Base-by-base conservation (phyloP, 129 eudicot species). In the Erigeron canadensis region DNA sequence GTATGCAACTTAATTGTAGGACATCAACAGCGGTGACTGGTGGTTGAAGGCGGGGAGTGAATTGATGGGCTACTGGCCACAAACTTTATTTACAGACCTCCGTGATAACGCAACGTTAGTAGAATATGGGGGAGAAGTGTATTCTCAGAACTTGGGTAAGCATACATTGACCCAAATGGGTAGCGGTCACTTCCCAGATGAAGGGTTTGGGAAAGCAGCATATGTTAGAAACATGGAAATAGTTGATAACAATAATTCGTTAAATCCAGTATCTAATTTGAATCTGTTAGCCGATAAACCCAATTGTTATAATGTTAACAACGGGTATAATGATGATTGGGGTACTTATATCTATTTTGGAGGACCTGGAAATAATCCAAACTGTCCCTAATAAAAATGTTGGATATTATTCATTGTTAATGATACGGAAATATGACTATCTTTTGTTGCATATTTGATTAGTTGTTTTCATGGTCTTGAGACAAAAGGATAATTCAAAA, bases 81-180 rank as follows among this genome's bases (percentile, higher is more conserved):
- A 91, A 6, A 61, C 65, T 15, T 78, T 89, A 70, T 89, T 89
- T 42, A 83, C 91, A 9, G 85, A 83, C 81, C 85, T 92, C 4
- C 51, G 74, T 16, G 73, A 71, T 5, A 84, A 82, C 16, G 98
- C 98, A 46, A 85, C 80, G 22, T 77, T 69, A 81, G 71, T 92
- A 1, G 89, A 89, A 68, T 85, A 83, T 66, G 98, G 95, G 10
- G 98, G 98, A 21, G 98, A 92, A 75, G 76, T 92, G 17, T 88
- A 84, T 19, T 67, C 79, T 0, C 64, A 72, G 15, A 4, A 79
- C 1, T 45, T 79, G 1, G 84, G 84, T 4, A 46, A 39, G 1
- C 89, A 90, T 73, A 90, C 91, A 0, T 65, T 80, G 2, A 85
- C 97, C n/a, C 89, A 87, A 48, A 91, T 91, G 97, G 97, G 91